Evolutionary conservation across 2,329 filamentous ascomycete genomes (phyloP), one percentile per base, ranked within the genome.

Genomic region (Hymenoscyphus occultus): DNA sequence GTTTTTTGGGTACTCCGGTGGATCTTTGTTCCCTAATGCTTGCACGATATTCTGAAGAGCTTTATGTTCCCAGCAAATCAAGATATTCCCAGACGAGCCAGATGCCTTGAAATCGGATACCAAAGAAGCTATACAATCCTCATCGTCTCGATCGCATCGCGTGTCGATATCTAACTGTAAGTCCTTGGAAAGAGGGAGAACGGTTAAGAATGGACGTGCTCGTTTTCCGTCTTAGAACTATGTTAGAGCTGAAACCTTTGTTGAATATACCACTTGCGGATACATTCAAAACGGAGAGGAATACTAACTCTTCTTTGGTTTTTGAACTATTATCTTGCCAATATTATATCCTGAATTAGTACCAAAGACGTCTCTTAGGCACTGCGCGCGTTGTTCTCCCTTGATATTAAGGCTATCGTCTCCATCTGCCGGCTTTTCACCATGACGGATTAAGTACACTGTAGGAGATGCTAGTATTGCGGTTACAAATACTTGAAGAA

Each of bases 401-500:
- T 80, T 71, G 0, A 78, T 69, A 63, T 75, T 84, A 57, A 88
- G 77, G 1, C 84, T 85, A 64, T 80, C 76, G 40, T 77, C 77
- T 16, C 79, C 79, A 45, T 79, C 74, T 1, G 71, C 64, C 2
- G 86, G 85, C 74, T 89, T 89, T 74, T 89, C 86, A 65, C 86
- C 86, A 68, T 89, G 86, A 19, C 86, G 83, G 72, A 89, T 88
- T 9, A 88, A 76, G 72, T 86, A 89, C 39, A 88, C 82, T 0
- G 81, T 87, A 32, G 68, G 63, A 39, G 68, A 58, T 6, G 68
- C 65, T 14, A 57, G 61, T 3, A 62, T 7, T n/a, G 63, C 42
- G n/a, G 60, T 51, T 5, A 56, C 56, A 6, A 69, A 42, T 2
- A 32, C 16, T 2, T 51, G 40, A 32, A 61, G 22, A n/a, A 51